Evolutionary conservation across 768 basidiomycete genomes (phyloP), one percentile per base, ranked within the genome.

Genomic region (Agrocybe chaxingu): DNA sequence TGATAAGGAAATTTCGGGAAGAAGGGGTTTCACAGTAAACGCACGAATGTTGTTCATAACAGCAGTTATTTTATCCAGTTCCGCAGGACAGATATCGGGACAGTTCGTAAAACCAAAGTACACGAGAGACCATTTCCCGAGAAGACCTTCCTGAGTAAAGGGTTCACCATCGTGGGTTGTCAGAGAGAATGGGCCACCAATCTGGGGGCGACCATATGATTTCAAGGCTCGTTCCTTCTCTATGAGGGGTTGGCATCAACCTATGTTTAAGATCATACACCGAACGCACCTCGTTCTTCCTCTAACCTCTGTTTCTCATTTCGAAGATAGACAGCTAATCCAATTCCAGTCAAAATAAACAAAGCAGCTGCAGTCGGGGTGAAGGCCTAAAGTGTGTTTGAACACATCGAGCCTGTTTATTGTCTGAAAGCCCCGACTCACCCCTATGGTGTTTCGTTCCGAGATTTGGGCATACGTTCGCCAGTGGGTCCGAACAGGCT

Each of bases 51-150:
- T 68, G 31, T 87, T 76, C 38, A 98, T 75, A 12, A 94, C 84
- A 0, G 70, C 75, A 9, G 88, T 84, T 72, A 98, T 83, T 74
- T 98, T 98, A 74, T 99, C 97, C 29, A 99, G 77, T 70, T 98
- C 96, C 48, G 95, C 91, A 1, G 97, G 97, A 64, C 97, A 99
- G 47, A 99, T 98, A 68, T 99, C 97, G 5, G 97, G 96, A 69
- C 97, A 99, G 68, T 99, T 96, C 30, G 96, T 95, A 74, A 98
- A 99, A n/a, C 97, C 97, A 69, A 99, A 99, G 72, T 98, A 92
- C 41, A 91, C 78, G 52, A 92, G 70, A n/a, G 78, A 88, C 92
- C 92, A 98, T 71, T 90, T 89, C 33, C 94, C 95, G 19, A 88
- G 67, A 41, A 98, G 72, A 62, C 96, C 81, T 48, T 88, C 70